Evolutionary conservation across 768 basidiomycete species (phyloP), one percentile per base, ranked within the genome.

Genomic region (Multifurca ochricompacta): DNA sequence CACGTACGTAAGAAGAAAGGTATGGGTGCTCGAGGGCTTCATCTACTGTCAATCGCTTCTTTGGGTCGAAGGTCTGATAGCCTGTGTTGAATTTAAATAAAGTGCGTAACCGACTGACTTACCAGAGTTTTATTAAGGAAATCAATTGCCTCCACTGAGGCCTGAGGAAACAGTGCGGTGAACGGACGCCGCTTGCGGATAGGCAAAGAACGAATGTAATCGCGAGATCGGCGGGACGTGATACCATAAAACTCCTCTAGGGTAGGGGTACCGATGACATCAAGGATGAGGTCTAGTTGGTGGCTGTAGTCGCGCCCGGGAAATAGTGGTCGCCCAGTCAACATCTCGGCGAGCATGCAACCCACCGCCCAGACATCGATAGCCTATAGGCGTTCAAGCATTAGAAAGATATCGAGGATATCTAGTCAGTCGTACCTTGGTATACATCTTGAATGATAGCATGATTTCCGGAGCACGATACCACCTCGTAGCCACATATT

Each of bases 401-500:
- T 25, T 43, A 27, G 32, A n/a, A 31, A 13, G 42, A 14, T 10
- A 43, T 4, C 13, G 30, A 25, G n/a, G 6, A 21, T 18, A 50
- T 44, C 30, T 23, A 36, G 49, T 35, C n/a, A 21, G 31, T 34
- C 61, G 25, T 59, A 81, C 83, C 74, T 84, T 84, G 53, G 83
- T 84, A 66, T 86, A 85, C 82, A 86, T 86, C 72, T 91, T 90
- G 80, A 92, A 93, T 3, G 86, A 89, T 48, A 93, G 74, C 91
- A 95, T 95, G 66, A 94, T 91, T 69, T 95, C 92, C 0, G 91
- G 91, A 0, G 92, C 91, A 44, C 90, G 81, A 67, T 93, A 95
- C 91, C 90, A 94, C 50, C 91, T 73, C 48, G 92, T 94, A 2
- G 91, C 91, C 49, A 95, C 91, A 63, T 90, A 91, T 71, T 87